Evolutionary conservation across 1,284 basidiomycete species (phyloP).

Genomic region (Ustilago nuda): DNA sequence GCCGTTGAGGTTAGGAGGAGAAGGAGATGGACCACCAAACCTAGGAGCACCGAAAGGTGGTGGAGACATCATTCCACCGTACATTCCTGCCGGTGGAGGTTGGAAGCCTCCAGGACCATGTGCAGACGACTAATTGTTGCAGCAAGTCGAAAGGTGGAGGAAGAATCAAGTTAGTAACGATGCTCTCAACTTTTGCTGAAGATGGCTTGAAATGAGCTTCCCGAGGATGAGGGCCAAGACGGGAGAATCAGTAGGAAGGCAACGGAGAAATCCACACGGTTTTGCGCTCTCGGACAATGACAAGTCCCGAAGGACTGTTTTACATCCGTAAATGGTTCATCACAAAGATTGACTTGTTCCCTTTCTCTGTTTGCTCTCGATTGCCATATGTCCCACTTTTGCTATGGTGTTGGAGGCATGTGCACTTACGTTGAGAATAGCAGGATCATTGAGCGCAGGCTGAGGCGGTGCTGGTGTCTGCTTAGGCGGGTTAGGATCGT

Average conservation of each 20-base stretch:
- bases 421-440: constrained; percentile 62
- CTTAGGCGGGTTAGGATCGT: constrained; percentile 65
- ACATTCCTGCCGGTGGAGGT: constrained; percentile 27
- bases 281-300: constrained; percentile 77
- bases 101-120: constrained; percentile 22
- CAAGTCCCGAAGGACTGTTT: constrained; percentile 72
- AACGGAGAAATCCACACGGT: constrained; percentile 79
- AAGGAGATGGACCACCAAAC: constrained; percentile 28
- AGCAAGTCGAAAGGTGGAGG: neutral
- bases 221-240: neutral
- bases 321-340: constrained; percentile 76
- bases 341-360: constrained; percentile 13
- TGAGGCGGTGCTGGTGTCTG: constrained; percentile 33
- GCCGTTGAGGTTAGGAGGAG: constrained; percentile 45
- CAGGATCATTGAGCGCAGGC: constrained; percentile 57
- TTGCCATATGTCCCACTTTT: neutral
- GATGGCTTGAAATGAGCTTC: constrained; percentile 3
- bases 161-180: constrained; percentile 8
- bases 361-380: neutral
- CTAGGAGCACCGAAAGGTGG: constrained; percentile 18
- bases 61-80: constrained; percentile 29
- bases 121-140: constrained; percentile 26
- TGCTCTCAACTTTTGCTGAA: neutral
- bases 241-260: constrained; percentile 77
- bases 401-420: neutral